Evolutionary conservation across 768 basidiomycete genomes (phyloP).

Genomic region (Xerocomellus dryophilus): DNA sequence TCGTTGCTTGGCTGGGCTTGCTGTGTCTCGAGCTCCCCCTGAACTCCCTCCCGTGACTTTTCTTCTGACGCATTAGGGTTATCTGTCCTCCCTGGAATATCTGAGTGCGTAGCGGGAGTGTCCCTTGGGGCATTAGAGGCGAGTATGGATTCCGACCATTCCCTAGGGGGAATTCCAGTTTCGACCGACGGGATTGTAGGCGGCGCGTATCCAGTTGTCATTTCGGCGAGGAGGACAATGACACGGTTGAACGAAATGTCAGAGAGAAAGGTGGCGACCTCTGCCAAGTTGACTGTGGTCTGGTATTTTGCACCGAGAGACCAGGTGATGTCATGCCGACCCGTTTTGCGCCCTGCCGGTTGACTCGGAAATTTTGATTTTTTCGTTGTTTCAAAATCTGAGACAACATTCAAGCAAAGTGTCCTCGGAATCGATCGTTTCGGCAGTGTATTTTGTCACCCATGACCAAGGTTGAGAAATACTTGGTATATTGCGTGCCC

Average conservation of each 20-base stretch:
- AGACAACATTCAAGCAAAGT: background rate
- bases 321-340: conserved; percentile 29
- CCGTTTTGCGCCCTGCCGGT: conserved; percentile 9
- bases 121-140: conserved; percentile 4
- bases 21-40: conserved; percentile 1
- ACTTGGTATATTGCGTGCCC: no score
- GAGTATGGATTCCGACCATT: conserved; percentile 22
- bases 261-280: conserved; percentile 1
- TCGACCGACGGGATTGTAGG: conserved; percentile 19
- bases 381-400: background rate
- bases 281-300: background rate
- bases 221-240: background rate
- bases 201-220: conserved; percentile 7
- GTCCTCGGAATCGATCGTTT: background rate
- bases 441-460: no score
- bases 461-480: no score
- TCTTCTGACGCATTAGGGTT: background rate
- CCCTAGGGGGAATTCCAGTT: conserved; percentile 16
- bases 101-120: background rate
- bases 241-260: background rate
- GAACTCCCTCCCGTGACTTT: background rate
- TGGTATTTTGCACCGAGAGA: conserved; percentile 1
- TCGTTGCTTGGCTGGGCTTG: background rate
- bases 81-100: background rate
- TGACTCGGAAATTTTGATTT: no score